Conservation (phyloP, 768 basidiomycete species). For the Mycena rebaudengoi region DNA sequence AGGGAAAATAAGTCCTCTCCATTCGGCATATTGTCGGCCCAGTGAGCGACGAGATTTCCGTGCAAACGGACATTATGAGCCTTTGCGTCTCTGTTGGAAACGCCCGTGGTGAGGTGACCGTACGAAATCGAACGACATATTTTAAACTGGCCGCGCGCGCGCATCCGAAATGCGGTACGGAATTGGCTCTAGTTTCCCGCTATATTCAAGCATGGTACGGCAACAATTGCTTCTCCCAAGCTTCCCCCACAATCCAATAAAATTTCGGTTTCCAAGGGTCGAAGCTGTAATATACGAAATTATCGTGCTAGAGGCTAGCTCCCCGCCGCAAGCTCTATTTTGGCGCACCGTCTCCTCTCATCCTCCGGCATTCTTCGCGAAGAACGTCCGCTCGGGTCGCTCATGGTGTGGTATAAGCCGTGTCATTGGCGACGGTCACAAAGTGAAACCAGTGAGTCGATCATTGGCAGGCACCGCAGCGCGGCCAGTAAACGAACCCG, state of each 20-base stretch:
- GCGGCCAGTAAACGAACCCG: no score
- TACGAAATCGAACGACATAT: constrained; percentile 45
- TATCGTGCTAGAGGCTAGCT: constrained; percentile 35
- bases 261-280: no score
- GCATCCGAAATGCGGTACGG: constrained; percentile 33
- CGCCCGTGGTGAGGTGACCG: constrained; percentile 36
- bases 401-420: no score
- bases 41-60: constrained; percentile 33
- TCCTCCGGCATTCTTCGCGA: constrained; percentile 38
- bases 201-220: constrained; percentile 29
- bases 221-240: no score
- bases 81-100: constrained; percentile 30
- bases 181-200: constrained; percentile 36
- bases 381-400: constrained; percentile 36
- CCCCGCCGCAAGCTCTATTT: constrained; percentile 31
- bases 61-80: constrained; percentile 35
- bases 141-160: constrained; percentile 39
- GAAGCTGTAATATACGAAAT: constrained; percentile 44
- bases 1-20: constrained; percentile 5
- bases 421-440: no score
- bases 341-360: constrained; percentile 37
- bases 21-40: constrained; percentile 30
- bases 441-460: no score
- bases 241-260: no score
- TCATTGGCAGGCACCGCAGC: no score